Base-by-base conservation (phyloP, 495 filamentous ascomycete species). In the Daldinia concentrica region DNA sequence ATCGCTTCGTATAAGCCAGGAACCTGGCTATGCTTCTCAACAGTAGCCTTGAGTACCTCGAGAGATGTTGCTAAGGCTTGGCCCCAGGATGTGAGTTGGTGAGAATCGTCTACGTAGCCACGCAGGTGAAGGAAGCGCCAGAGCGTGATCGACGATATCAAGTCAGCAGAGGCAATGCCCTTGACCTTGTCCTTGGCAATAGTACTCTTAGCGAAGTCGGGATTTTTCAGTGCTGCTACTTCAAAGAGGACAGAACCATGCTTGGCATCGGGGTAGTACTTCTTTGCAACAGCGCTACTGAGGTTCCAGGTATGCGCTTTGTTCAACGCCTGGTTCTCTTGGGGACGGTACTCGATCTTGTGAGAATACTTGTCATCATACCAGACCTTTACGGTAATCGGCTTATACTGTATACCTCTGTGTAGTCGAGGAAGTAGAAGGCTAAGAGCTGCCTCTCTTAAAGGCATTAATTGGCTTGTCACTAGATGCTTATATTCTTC, bases 101-200 rank as follows among this genome's bases (percentile, higher is more conserved):
- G 95, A 52, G 89, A 87, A 54, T 90, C 86, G 68, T 96, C 87
- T 39, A 95, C 82, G 71, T 97, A 98, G 9, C 88, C 93, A 52
- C 94, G 90, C 43, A 98, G 83, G 77, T 98, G 93, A 30, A 98
- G 82, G 78, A 97, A 95, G 43, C 93, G 88, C 91, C 93, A 97
- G 55, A 93, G 79, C 3, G 91, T 87, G 75, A 97, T 92, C 19
- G 88, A 87, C 11, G 90, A 79, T 54, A 98, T 86, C 69, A 97
- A 87, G n/a, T 90, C 85, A 64, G 87, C 84, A n/a, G 86, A 85
- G 41, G 83, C 83, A 11, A 92, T 74, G 22, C 82, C 79, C 76
- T 73, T 76, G 22, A 76, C 73, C 67, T 83, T 84, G 9, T 80
- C 77, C 64, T 82, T 84, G 27, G 75, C 48, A 26, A 91, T 85